These are phyloP conservation scores for Hypoxylon sp. DNA, from an alignment of 2,329 filamentous ascomycete genomes.

Conservation along the genomic window DNA sequence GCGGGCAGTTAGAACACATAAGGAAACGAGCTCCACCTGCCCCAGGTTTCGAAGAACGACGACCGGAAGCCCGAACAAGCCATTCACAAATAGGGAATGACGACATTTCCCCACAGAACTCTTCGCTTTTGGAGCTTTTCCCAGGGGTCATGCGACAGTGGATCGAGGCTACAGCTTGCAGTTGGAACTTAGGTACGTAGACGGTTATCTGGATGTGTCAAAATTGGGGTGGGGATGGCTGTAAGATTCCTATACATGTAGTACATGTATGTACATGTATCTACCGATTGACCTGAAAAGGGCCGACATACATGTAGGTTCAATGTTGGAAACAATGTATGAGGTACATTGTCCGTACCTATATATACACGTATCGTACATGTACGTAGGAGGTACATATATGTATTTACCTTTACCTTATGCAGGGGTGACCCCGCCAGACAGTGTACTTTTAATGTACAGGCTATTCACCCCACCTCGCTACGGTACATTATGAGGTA, in stretches of 20 bases:
- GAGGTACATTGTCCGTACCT: neutral
- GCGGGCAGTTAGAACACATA: conserved; percentile 16
- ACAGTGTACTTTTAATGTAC: too few species aligned
- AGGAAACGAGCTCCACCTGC: conserved; percentile 36
- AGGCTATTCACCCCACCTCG: too few species aligned
- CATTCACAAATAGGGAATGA: conserved; percentile 33
- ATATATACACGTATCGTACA: too few species aligned
- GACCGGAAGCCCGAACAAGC: conserved; percentile 27
- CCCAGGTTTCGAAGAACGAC: conserved; percentile 38
- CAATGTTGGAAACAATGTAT: conserved; percentile 2
- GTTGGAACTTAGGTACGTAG: too few species aligned
- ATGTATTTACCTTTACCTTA: too few species aligned
- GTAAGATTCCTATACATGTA: neutral
- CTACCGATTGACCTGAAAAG: neutral
- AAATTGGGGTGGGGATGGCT: conserved; percentile 20
- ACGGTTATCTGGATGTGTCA: too few species aligned
- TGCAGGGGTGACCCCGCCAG: neutral
- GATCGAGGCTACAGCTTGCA: conserved; percentile 10
- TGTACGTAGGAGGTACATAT: too few species aligned
- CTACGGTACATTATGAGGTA: neutral
- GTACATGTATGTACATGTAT: neutral
- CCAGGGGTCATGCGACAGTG: conserved; percentile 21
- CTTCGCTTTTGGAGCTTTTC: conserved; percentile 12
- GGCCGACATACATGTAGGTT: conserved; percentile 2
- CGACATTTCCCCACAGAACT: conserved; percentile 41